These are phyloP conservation scores for Luzula sylvatica DNA, from an alignment of 176 grass and related monocot genomes.

Conservation along the genomic window DNA sequence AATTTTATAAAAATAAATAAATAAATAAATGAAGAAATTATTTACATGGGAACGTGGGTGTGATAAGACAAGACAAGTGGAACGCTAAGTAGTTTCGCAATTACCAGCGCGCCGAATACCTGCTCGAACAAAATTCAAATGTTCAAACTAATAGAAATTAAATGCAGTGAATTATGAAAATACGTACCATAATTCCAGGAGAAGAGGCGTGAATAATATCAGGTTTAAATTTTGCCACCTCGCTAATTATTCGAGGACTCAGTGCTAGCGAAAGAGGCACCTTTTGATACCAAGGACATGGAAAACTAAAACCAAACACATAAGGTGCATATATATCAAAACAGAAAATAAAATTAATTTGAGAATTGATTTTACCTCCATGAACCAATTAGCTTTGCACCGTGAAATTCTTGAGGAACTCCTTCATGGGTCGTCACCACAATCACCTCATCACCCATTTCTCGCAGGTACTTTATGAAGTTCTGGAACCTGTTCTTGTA, in stretches of 20 bases:
- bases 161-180: background rate
- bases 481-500: conserved; percentile 99
- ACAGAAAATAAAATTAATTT: background rate
- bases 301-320: conserved; percentile 48
- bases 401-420: conserved; percentile 75
- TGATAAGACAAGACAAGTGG: conserved; percentile 91
- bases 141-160: conserved; percentile 3
- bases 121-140: conserved; percentile 20
- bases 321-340: background rate
- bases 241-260: conserved; percentile 84
- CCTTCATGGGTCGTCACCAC: conserved; percentile 91
- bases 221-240: conserved; percentile 91
- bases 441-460: conserved; percentile 97
- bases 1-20: no score
- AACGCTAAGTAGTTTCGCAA: conserved; percentile 70
- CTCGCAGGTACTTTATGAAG: conserved; percentile 82
- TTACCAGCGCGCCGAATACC: conserved; percentile 87
- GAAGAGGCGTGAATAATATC: conserved; percentile 96
- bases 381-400: conserved; percentile 87
- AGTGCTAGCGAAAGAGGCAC: conserved; percentile 85
- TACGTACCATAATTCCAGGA: conserved; percentile 89
- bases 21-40: background rate
- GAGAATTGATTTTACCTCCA: conserved; percentile 48
- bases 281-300: conserved; percentile 86
- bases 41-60: conserved; percentile 91